Percentiles rank a stretch among this genome's conserved stretches.
phyloP scores from a whole-genome alignment of 352 stramenopile genomes.

The Lagenidium giganteum region DNA sequence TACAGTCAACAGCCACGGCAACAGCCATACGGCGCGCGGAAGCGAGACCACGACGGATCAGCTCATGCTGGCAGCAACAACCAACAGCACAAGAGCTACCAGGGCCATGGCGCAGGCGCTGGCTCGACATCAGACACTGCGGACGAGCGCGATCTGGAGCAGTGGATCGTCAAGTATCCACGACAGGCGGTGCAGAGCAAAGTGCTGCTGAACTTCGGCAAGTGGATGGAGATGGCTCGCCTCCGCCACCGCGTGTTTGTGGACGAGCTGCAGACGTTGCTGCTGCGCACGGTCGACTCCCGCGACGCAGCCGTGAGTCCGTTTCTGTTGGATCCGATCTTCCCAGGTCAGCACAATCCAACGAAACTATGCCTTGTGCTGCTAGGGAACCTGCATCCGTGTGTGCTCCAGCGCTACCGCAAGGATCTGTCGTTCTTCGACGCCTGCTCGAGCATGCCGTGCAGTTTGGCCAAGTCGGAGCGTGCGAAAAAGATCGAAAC shows the following conservation, averaged over 20 bases:
- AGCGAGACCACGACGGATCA: too few relatives aligned
- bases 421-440: conserved; percentile 73
- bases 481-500: conserved; percentile 48
- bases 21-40: too few relatives aligned
- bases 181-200: conserved; percentile 51
- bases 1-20: too few relatives aligned
- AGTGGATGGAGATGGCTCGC: conserved; percentile 55
- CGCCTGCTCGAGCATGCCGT: conserved; percentile 59
- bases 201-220: conserved; percentile 67
- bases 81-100: conserved; percentile 1
- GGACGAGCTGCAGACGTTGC: conserved; percentile 55
- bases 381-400: conserved; percentile 61
- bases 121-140: conserved; percentile 21
- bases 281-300: conserved; percentile 39
- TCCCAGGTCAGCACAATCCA: conserved; percentile 30
- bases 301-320: conserved; percentile 28
- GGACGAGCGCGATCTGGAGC: conserved; percentile 40
- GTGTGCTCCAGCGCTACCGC: conserved; percentile 60
- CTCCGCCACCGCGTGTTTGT: conserved; percentile 42
- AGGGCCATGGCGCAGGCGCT: conserved; percentile 1
- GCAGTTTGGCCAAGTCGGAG: conserved; percentile 54
- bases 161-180: conserved; percentile 64
- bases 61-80: too few relatives aligned
- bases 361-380: conserved; percentile 76
- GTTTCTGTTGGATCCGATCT: conserved; percentile 50